Conservation (phyloP, 1,284 basidiomycete genomes). For the Pascua sp. region DNA sequence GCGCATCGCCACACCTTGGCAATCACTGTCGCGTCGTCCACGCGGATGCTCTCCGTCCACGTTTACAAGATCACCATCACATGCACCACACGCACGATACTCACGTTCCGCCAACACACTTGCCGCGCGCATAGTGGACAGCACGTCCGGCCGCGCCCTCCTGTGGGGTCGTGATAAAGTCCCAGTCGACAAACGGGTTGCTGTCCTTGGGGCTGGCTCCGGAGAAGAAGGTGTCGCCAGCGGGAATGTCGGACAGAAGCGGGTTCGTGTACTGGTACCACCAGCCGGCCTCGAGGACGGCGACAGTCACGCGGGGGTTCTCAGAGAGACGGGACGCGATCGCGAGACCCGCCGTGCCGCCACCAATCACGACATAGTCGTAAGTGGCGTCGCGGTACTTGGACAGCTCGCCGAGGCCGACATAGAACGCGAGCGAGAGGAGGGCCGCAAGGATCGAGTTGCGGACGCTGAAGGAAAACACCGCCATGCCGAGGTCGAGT, state of each 20-base stretch:
- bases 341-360: constrained; percentile 69
- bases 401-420: too few species aligned
- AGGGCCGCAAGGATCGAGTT: too few species aligned
- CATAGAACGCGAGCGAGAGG: too few species aligned
- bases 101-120: constrained; percentile 6
- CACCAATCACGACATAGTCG: constrained; percentile 51
- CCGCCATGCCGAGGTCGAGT: too few species aligned
- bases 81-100: too few species aligned
- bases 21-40: too few species aligned
- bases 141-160: neutral
- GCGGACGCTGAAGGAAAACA: too few species aligned
- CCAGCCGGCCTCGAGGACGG: constrained; percentile 66
- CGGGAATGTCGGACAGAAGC: neutral
- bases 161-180: constrained; percentile 4
- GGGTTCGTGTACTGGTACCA: constrained; percentile 5
- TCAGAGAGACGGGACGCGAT: constrained; percentile 68
- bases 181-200: constrained; percentile 8
- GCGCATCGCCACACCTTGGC: too few species aligned
- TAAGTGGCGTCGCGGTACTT: constrained; percentile 18
- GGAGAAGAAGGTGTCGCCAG: neutral
- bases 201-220: neutral
- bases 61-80: too few species aligned
- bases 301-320: constrained; percentile 61
- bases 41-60: too few species aligned
- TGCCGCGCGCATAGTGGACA: constrained; percentile 7